Conservation (phyloP, 2,329 filamentous ascomycete species). For the Madurella mycetomatis region DNA sequence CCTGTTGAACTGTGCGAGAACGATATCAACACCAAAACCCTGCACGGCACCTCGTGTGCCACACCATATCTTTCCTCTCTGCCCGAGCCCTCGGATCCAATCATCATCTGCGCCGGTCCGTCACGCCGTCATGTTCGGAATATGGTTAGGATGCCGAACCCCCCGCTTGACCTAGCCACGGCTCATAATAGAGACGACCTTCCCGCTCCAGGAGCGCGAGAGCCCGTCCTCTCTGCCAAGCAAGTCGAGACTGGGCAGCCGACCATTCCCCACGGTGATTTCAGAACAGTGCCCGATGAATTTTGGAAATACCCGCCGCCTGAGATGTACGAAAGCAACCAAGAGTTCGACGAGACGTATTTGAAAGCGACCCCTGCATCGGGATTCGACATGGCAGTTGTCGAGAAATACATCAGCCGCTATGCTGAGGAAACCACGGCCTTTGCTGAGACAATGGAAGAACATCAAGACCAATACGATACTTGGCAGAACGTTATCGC, state of each 20-base stretch:
- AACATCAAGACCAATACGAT: background rate
- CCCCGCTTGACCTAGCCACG: background rate
- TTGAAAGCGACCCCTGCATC: background rate
- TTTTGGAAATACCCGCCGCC: constrained; percentile 7
- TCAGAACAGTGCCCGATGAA: background rate
- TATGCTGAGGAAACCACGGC: constrained; percentile 1
- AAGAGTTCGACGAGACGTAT: constrained; percentile 5
- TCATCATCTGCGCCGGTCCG: background rate
- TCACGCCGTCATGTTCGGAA: background rate
- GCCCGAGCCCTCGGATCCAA: background rate
- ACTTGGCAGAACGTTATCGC: background rate
- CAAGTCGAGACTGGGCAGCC: background rate
- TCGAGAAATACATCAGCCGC: background rate
- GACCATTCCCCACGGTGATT: background rate
- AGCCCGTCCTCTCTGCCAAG: background rate
- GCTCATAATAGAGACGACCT: background rate
- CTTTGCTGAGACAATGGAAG: background rate
- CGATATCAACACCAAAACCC: background rate
- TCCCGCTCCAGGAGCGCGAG: background rate
- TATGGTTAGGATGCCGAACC: background rate
- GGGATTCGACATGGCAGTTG: background rate
- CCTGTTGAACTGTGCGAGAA: background rate
- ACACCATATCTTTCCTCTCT: background rate
- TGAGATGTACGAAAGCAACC: constrained; percentile 7
- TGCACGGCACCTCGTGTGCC: background rate